Percentiles rank a stretch among this genome's conserved stretches.
phyloP scores from a whole-genome alignment of 139 green algal genomes.

The Tetratostichococcus sp. region DNA sequence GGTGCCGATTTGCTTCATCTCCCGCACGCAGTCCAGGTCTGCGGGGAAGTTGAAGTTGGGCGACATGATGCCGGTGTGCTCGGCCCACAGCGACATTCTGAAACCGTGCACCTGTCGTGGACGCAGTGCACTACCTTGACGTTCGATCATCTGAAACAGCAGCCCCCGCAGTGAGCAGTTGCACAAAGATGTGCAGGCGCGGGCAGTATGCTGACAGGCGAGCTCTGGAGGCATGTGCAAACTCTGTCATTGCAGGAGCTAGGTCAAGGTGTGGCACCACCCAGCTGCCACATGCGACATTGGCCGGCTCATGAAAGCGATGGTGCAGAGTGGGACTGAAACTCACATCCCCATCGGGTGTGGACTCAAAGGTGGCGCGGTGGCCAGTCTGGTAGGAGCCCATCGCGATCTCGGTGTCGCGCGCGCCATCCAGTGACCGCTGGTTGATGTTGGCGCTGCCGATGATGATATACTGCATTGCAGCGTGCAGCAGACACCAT shows the following conservation, averaged over 20 bases:
- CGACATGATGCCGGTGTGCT: conserved; percentile 24
- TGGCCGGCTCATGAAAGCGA: too few species aligned
- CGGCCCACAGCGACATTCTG: conserved; percentile 38
- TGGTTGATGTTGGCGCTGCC: conserved; percentile 68
- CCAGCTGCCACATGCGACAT: too few species aligned
- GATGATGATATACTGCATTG: conserved; percentile 48
- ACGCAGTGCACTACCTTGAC: neutral
- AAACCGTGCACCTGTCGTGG: conserved; percentile 41
- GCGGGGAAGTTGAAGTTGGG: conserved; percentile 13
- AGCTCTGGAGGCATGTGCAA: too few species aligned
- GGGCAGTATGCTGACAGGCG: too few species aligned
- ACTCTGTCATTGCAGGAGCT: too few species aligned
- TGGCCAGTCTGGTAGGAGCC: conserved; percentile 40
- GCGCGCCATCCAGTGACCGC: conserved; percentile 42
- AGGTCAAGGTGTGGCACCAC: too few species aligned
- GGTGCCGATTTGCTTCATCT: conserved; percentile 5
- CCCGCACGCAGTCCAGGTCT: conserved; percentile 19
- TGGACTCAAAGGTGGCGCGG: neutral
- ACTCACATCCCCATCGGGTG: neutral
- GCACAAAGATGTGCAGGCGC: too few species aligned
- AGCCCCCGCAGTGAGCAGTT: too few species aligned
- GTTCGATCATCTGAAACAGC: too few species aligned
- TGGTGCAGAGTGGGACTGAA: too few species aligned
- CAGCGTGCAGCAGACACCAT: too few species aligned
- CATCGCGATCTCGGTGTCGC: conserved; percentile 58